A percentile compares a stretch with the other conserved stretches of the same genome.
Evolutionary conservation across 148 eudicot genomes (phyloP).

Genomic region (Chenopodium berlandieri): DNA sequence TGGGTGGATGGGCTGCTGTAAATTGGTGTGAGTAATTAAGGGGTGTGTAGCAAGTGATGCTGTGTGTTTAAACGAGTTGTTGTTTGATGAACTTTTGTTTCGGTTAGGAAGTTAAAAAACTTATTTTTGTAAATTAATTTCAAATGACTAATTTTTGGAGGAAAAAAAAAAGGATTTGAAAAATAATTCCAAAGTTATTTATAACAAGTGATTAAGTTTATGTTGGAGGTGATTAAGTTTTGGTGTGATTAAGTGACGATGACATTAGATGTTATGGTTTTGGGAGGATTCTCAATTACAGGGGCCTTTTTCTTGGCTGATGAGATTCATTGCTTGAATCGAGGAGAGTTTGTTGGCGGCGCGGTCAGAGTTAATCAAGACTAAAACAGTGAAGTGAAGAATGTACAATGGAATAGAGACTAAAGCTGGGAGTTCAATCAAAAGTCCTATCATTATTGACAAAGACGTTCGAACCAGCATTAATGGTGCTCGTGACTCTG

Average conservation of each 20-base stretch:
- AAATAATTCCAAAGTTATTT: no score
- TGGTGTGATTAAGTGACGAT: constrained; percentile 17
- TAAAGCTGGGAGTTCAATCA: background rate
- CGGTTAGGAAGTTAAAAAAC: no score
- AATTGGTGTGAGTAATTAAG: no score
- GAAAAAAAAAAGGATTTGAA: no score
- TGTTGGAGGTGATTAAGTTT: no score
- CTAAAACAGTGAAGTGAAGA: background rate
- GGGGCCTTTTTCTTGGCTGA: constrained; percentile 32
- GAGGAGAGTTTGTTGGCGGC: constrained; percentile 22
- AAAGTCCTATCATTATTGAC: background rate
- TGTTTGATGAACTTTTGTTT: no score
- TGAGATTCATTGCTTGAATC: constrained; percentile 13
- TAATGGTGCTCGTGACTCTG: background rate
- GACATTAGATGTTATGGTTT: constrained; percentile 38
- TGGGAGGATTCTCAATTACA: constrained; percentile 44
- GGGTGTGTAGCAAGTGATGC: no score
- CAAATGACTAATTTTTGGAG: no score
- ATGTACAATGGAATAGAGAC: background rate
- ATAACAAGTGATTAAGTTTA: no score
- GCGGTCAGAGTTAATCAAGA: background rate
- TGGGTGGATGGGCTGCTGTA: no score
- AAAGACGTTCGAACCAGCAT: constrained; percentile 1
- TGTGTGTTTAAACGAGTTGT: no score
- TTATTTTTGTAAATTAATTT: no score